Evolutionary conservation across 2,329 filamentous ascomycete genomes (phyloP), one percentile per base, ranked within the genome.

Genomic region (Phialophora tarda): DNA sequence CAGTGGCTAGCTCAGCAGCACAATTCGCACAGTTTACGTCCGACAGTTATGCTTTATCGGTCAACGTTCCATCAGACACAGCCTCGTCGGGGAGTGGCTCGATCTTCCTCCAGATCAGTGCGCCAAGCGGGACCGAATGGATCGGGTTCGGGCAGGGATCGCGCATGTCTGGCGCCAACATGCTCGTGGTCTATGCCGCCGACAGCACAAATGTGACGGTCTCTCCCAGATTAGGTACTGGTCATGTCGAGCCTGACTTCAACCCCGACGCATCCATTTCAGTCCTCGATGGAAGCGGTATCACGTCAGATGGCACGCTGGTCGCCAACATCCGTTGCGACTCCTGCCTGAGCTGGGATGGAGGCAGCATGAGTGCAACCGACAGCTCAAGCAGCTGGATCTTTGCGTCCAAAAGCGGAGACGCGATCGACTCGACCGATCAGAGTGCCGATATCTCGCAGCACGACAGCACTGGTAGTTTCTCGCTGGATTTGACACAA

Each of bases 121-220:
- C 83, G 2, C 85, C 86, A 1, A 81, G 79, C 48, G 78, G 74
- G 5, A 81, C 85, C 72, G 75, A 82, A 75, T 88, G 84, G 83
- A 80, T 86, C 38, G 83, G 80, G 3, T 74, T 88, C 3, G 86
- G 85, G 7, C 84, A 87, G 73, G 86, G 86, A 28, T 77, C 71
- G 1, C 69, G 74, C 23, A 88, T 88, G 86, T 70, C 74, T 17
- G 82, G 81, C 24, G 75, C 86, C 5, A 86, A 86, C 73, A 87
- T 88, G 55, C 87, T 88, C 72, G 77, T 88, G 51, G 78, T 87
- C 5, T 88, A 88, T 71, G 80, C 83, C n/a, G 80, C 82, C 28
- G 76, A 80, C 47, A 82, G 84, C 28, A 80, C 76, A 51, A 87
- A 86, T 68, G 83, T 88, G 14, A 88, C 86, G 0, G 70, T 88